A percentile compares a stretch with the other conserved stretches of the same genome.
Conservation (phyloP, 2,329 filamentous ascomycete species). For the Thermoascus crustaceus region DNA sequence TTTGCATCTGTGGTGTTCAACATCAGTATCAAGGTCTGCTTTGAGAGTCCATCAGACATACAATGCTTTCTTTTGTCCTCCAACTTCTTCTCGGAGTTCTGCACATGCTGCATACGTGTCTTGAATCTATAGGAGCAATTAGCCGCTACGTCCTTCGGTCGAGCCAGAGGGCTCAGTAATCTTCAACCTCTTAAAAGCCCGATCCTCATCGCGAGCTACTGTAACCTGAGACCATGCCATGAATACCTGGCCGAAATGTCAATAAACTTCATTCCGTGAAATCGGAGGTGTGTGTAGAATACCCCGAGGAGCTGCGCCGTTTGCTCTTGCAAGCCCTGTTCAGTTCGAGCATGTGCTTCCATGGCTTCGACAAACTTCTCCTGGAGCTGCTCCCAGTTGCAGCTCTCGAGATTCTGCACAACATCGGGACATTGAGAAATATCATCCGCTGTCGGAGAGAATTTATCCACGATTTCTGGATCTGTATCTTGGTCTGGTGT, state of each 20-base stretch:
- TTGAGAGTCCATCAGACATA: conserved; percentile 40
- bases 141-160: background rate
- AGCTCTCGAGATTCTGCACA: conserved; percentile 45
- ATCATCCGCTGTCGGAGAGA: background rate
- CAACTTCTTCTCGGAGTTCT: conserved; percentile 62
- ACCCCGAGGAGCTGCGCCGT: conserved; percentile 61
- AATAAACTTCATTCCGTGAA: background rate
- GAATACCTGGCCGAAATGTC: conserved; percentile 55
- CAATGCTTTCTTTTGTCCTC: conserved; percentile 72
- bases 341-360: conserved; percentile 52
- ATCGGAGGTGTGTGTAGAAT: conserved; percentile 8
- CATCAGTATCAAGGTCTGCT: conserved; percentile 11
- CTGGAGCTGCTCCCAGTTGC: conserved; percentile 74
- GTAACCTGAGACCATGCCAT: conserved; percentile 68
- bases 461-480: too few species aligned
- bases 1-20: conserved; percentile 26
- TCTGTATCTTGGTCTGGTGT: too few species aligned
- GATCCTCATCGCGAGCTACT: conserved; percentile 62
- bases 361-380: conserved; percentile 60
- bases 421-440: background rate
- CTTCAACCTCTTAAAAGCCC: conserved; percentile 64
- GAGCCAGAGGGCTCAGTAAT: background rate
- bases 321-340: conserved; percentile 58
- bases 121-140: conserved; percentile 49
- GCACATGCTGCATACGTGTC: conserved; percentile 69